Percentiles rank a stretch among this genome's conserved stretches.
These are phyloP conservation scores for Penicillium tannophilum DNA, from an alignment of 495 filamentous ascomycete genomes.

Conservation along the genomic window DNA sequence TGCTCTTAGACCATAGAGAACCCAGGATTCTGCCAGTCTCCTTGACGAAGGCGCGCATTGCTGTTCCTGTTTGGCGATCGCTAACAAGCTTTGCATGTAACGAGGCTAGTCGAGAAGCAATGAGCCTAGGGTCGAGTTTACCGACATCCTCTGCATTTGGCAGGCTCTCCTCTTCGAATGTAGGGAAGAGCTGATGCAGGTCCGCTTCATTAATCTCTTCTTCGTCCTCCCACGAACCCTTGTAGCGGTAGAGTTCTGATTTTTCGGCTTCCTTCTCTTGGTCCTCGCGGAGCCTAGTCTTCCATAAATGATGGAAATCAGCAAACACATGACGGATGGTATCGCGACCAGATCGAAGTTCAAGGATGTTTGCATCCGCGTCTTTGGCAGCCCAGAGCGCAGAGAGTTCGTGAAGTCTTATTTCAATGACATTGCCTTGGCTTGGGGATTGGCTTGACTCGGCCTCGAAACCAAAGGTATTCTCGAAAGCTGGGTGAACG, in stretches of 20 bases:
- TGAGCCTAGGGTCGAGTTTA: slow-evolving; percentile 42
- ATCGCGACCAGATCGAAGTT: slow-evolving; percentile 29
- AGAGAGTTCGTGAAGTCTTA: slow-evolving; percentile 48
- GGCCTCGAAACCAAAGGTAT: slow-evolving; percentile 1
- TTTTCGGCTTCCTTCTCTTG: slow-evolving; percentile 70
- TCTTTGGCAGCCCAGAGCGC: slow-evolving; percentile 38
- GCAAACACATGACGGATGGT: slow-evolving; percentile 57
- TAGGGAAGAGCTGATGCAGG: slow-evolving; percentile 78
- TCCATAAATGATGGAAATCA: slow-evolving; percentile 77
- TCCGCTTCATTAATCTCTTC: slow-evolving; percentile 78
- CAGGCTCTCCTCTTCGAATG: slow-evolving; percentile 57
- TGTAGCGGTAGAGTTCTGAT: slow-evolving; percentile 77
- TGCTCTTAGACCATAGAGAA: slow-evolving; percentile 38
- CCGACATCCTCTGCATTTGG: slow-evolving; percentile 29
- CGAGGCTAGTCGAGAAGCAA: slow-evolving; percentile 52
- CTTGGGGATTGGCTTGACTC: not conserved
- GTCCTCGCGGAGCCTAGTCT: slow-evolving; percentile 67
- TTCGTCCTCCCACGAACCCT: slow-evolving; percentile 70
- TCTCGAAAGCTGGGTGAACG: slow-evolving; percentile 24
- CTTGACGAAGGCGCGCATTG: slow-evolving; percentile 39
- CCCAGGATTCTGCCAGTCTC: slow-evolving; percentile 42
- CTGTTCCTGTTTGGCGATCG: slow-evolving; percentile 26
- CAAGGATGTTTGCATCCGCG: slow-evolving; percentile 37
- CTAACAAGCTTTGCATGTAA: slow-evolving; percentile 56
- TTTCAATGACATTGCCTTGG: slow-evolving; percentile 46